Evolutionary conservation across 2,329 filamentous ascomycete genomes (phyloP).

Genomic region (Cryphonectria carpinicola): DNA sequence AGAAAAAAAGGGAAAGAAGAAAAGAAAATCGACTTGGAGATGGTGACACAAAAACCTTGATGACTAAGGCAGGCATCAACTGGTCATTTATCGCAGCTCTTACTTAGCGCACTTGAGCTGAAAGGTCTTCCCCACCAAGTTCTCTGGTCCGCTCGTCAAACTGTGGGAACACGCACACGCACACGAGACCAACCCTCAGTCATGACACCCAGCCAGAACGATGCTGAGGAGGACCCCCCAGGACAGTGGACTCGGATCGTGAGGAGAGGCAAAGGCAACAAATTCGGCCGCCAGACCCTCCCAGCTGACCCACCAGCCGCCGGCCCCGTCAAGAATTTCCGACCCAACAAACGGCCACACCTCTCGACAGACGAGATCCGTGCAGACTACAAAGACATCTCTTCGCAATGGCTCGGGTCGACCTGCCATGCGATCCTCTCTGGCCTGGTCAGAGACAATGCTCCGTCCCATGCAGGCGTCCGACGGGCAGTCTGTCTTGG

Average conservation of each 20-base stretch:
- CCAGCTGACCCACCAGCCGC: constrained; percentile 9
- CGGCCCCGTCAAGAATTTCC: constrained; percentile 23
- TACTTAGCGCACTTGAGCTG: background rate
- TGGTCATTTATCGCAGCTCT: background rate
- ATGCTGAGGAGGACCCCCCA: background rate
- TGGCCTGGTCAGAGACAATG: constrained; percentile 38
- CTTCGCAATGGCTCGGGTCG: constrained; percentile 33
- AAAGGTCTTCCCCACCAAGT: background rate
- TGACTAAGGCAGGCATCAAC: background rate
- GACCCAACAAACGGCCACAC: constrained; percentile 18
- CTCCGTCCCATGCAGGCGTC: constrained; percentile 33
- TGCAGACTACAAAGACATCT: constrained; percentile 33
- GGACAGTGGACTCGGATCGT: constrained; percentile 25
- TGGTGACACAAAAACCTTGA: background rate
- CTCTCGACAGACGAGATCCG: constrained; percentile 26
- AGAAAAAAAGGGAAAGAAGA: background rate
- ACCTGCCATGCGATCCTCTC: constrained; percentile 40
- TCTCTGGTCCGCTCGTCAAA: background rate
- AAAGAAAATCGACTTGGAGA: background rate
- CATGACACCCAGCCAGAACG: constrained; percentile 5
- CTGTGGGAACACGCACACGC: background rate
- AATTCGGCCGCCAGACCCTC: constrained; percentile 10
- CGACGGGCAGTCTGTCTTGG: constrained; percentile 57
- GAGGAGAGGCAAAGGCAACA: constrained; percentile 25
- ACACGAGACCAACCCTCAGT: background rate